phyloP scores from a whole-genome alignment of 1,139 yeast species.

The Kodamaea arcana region DNA sequence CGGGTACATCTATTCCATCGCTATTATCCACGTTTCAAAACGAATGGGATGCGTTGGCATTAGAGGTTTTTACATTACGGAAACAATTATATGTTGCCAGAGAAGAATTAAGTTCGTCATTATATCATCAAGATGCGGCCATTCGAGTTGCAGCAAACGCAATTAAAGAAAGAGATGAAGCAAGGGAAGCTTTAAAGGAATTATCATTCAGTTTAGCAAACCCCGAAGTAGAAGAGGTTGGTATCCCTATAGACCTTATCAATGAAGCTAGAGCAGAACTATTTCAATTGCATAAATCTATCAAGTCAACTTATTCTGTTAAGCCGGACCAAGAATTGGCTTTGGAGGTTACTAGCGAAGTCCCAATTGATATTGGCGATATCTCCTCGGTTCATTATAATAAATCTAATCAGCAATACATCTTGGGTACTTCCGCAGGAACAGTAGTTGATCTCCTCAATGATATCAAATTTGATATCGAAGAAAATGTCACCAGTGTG shows the following conservation, averaged over 20 bases:
- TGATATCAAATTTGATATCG: constrained; percentile 4
- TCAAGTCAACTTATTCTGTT: constrained; percentile 33
- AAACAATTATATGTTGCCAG: constrained; percentile 66
- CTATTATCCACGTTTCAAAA: constrained; percentile 71
- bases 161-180: constrained; percentile 71
- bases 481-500: constrained; percentile 12
- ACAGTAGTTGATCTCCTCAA: constrained; percentile 13
- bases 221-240: constrained; percentile 10
- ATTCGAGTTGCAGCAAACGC: constrained; percentile 77
- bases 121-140: constrained; percentile 89
- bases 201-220: constrained; percentile 31
- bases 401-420: constrained; percentile 11
- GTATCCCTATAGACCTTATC: constrained; percentile 23
- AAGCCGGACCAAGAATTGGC: constrained; percentile 13
- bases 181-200: constrained; percentile 53
- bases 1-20: constrained; percentile 70
- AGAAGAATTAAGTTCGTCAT: constrained; percentile 69
- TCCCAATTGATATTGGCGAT: constrained; percentile 13
- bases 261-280: constrained; percentile 33
- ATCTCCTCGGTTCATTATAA: constrained; percentile 13
- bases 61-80: constrained; percentile 74
- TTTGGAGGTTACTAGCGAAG: constrained; percentile 9
- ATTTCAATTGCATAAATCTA: constrained; percentile 40
- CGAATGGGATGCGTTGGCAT: constrained; percentile 86
- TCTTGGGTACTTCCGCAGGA: constrained; percentile 23